phyloP scores from a whole-genome alignment of 2,329 filamentous ascomycete genomes.

The Phialophora tarda region DNA sequence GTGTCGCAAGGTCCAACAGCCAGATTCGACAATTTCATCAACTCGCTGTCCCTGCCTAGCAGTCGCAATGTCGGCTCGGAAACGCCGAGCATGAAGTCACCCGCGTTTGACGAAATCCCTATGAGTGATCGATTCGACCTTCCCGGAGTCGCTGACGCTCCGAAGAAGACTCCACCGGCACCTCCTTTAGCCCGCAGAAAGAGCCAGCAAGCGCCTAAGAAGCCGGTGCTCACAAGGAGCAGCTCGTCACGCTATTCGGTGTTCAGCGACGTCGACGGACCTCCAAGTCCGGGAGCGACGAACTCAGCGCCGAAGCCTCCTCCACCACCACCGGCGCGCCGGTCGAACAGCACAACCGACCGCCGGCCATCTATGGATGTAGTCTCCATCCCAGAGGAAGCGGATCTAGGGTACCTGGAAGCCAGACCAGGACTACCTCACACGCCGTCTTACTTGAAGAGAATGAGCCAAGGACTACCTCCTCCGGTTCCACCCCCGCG shows the following conservation, averaged over 20 bases:
- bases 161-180: conserved; percentile 50
- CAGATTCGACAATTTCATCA: conserved; percentile 35
- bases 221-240: conserved; percentile 45
- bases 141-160: conserved; percentile 5
- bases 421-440: conserved; percentile 9
- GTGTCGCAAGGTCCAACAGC: conserved; percentile 22
- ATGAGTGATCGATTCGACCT: conserved; percentile 13
- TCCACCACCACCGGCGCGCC: conserved; percentile 58
- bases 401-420: conserved; percentile 4
- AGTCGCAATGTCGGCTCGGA: conserved; percentile 19
- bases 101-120: conserved; percentile 39
- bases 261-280: conserved; percentile 30
- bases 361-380: conserved; percentile 35
- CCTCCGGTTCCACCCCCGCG: conserved; percentile 57
- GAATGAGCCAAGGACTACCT: conserved; percentile 39
- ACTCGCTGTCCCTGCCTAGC: conserved; percentile 27
- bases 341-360: conserved; percentile 50
- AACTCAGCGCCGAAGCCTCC: conserved; percentile 43
- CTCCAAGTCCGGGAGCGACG: conserved; percentile 43
- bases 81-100: conserved; percentile 33
- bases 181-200: conserved; percentile 57
- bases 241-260: conserved; percentile 43
- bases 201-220: conserved; percentile 50
- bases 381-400: conserved; percentile 20
- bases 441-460: conserved; percentile 26